Conservation (phyloP, 441 rosid genomes). For the Populus hybrid region DNA sequence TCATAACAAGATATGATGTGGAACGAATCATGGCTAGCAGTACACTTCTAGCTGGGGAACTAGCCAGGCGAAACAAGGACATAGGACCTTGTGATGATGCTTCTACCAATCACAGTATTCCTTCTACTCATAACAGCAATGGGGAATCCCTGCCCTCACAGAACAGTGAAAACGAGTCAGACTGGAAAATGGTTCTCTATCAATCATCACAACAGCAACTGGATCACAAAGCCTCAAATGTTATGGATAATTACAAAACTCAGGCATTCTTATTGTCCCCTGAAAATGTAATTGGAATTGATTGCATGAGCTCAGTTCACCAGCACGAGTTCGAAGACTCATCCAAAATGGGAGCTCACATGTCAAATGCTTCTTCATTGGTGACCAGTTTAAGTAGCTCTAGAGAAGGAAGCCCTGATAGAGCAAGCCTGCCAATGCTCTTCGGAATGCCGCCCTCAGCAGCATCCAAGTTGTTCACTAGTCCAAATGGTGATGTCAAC, state of each 20-base stretch:
- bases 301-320: conserved; percentile 23
- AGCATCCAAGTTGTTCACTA: conserved; percentile 47
- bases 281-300: conserved; percentile 36
- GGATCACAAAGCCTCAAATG: conserved; percentile 23
- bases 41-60: conserved; percentile 82
- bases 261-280: conserved; percentile 38
- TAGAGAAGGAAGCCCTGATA: conserved; percentile 60
- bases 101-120: conserved; percentile 12
- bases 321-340: conserved; percentile 37
- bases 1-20: conserved; percentile 81
- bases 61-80: conserved; percentile 71
- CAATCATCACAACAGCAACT: conserved; percentile 35
- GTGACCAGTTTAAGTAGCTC: conserved; percentile 67
- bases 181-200: conserved; percentile 51
- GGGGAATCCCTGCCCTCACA: conserved; percentile 27
- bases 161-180: conserved; percentile 26
- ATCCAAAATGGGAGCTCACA: conserved; percentile 38
- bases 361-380: conserved; percentile 61
- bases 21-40: conserved; percentile 87
- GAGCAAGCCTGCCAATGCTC: conserved; percentile 43
- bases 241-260: conserved; percentile 25
- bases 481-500: conserved; percentile 37
- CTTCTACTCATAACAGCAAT: conserved; percentile 14
- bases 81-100: conserved; percentile 24
- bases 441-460: conserved; percentile 54